A percentile compares a stretch with the other conserved stretches of the same genome.
Conservation (phyloP, 352 stramenopile genomes). For the Stramenopiles sp. region DNA sequence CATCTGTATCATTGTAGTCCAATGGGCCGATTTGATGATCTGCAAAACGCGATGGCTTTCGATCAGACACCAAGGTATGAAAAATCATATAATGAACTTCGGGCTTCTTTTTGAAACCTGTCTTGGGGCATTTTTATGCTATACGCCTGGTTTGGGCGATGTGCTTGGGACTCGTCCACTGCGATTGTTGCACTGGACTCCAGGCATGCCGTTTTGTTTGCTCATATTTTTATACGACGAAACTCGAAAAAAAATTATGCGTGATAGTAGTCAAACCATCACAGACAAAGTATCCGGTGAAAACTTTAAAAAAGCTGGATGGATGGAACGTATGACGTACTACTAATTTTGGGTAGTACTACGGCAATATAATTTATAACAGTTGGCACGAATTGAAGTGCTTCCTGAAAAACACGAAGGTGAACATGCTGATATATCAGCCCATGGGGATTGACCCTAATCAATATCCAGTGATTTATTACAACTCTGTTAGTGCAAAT, state of each 20-base stretch:
- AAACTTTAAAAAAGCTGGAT: constrained; percentile 52
- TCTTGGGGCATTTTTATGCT: constrained; percentile 51
- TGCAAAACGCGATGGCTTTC: constrained; percentile 74
- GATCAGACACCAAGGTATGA: constrained; percentile 66
- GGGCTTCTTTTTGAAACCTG: constrained; percentile 74
- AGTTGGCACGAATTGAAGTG: too few species aligned
- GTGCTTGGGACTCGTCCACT: constrained; percentile 56
- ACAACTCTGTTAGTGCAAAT: too few species aligned
- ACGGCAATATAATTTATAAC: too few species aligned
- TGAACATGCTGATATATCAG: too few species aligned
- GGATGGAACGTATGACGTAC: constrained; percentile 66
- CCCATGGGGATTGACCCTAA: too few species aligned
- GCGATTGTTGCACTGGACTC: constrained; percentile 66
- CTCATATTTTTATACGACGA: constrained; percentile 55
- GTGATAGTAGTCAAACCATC: constrained; percentile 40
- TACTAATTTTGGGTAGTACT: too few species aligned
- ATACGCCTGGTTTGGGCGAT: constrained; percentile 53
- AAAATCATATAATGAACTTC: constrained; percentile 72
- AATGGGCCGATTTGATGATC: constrained; percentile 70
- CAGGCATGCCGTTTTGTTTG: constrained; percentile 58
- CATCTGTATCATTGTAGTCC: constrained; percentile 54
- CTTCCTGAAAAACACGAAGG: too few species aligned
- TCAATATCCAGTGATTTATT: too few species aligned
- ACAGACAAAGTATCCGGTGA: constrained; percentile 50
- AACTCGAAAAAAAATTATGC: constrained; percentile 65